phyloP scores from a whole-genome alignment of 2,329 filamentous ascomycete genomes.

The Aspergillus oerlinghausenensis region DNA sequence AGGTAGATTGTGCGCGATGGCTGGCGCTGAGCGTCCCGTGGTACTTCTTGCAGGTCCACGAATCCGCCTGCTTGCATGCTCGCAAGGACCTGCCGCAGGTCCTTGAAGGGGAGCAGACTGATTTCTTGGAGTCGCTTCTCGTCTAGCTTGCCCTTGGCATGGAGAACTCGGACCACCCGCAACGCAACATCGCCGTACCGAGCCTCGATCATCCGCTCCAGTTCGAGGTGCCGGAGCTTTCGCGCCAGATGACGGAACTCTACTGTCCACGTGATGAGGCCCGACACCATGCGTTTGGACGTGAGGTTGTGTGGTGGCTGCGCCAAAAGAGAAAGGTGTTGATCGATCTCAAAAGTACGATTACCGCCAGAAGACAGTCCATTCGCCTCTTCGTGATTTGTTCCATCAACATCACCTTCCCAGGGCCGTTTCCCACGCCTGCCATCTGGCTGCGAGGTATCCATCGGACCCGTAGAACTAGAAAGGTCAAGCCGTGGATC shows the following conservation, averaged over 20 bases:
- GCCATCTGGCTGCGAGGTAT: constrained; percentile 20
- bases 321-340: constrained; percentile 48
- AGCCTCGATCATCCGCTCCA: constrained; percentile 76
- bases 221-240: constrained; percentile 67
- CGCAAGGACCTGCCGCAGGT: constrained; percentile 78
- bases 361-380: constrained; percentile 18
- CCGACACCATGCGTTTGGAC: constrained; percentile 37
- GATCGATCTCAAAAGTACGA: constrained; percentile 32
- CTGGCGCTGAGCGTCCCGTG: constrained; percentile 75
- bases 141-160: constrained; percentile 86
- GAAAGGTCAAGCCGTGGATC: constrained; percentile 35
- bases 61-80: constrained; percentile 82
- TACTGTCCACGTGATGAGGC: constrained; percentile 73
- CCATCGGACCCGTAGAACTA: constrained; percentile 31
- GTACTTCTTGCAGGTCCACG: constrained; percentile 89
- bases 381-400: constrained; percentile 49
- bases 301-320: constrained; percentile 37
- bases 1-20: constrained; percentile 83
- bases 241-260: constrained; percentile 72
- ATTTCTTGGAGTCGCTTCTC: constrained; percentile 81
- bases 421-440: constrained; percentile 30
- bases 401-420: constrained; percentile 30
- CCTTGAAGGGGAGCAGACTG: constrained; percentile 77
- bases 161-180: constrained; percentile 78
- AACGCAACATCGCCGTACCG: constrained; percentile 72